These are phyloP conservation scores for Russula sp. DNA, from an alignment of 768 basidiomycete species.

Conservation along the genomic window DNA sequence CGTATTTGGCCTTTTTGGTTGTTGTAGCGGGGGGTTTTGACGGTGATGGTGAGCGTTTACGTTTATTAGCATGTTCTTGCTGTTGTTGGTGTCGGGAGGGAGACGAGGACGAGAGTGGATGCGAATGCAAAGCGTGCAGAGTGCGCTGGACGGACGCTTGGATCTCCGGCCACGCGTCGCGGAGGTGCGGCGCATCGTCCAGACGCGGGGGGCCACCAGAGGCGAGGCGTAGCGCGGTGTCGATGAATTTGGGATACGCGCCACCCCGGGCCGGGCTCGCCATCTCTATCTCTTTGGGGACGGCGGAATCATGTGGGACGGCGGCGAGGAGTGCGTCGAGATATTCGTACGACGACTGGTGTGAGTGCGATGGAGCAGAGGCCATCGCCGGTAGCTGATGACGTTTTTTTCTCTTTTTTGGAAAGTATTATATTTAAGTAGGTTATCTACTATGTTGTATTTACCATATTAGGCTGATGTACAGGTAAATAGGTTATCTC, in stretches of 20 bases:
- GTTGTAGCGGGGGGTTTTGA: background rate
- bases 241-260: conserved; percentile 1
- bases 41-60: conserved; percentile 7
- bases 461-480: too few species aligned
- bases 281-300: too few species aligned
- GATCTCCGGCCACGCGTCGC: too few species aligned
- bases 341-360: too few species aligned
- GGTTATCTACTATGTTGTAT: too few species aligned
- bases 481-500: too few species aligned
- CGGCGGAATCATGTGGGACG: conserved; percentile 5
- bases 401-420: too few species aligned
- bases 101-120: background rate
- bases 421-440: too few species aligned
- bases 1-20: conserved; percentile 12
- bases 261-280: background rate
- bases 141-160: conserved; percentile 6
- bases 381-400: background rate
- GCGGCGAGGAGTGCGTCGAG: conserved; percentile 10
- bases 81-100: too few species aligned
- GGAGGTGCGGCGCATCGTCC: background rate
- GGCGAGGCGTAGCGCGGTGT: conserved; percentile 10
- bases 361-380: background rate
- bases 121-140: background rate
- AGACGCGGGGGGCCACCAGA: conserved; percentile 1
- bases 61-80: background rate